Evolutionary conservation across 2,329 filamentous ascomycete genomes (phyloP), one percentile per base, ranked within the genome.

Genomic region (Fonsecaea pedrosoi): DNA sequence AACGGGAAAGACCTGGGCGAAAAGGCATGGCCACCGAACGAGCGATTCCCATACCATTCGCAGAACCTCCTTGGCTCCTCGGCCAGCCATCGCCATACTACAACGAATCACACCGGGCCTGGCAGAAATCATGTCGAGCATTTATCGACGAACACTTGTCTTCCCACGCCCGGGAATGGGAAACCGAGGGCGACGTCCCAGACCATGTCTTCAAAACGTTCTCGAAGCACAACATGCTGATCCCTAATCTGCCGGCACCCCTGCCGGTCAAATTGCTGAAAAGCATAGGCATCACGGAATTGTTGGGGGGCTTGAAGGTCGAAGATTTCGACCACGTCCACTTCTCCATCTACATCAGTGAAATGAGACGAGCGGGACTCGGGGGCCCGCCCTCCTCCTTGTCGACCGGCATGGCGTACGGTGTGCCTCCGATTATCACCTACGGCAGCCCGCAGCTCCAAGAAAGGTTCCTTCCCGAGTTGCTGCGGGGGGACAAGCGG

Each of bases 291-390:
- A 87, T 92, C 53, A 80, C 87, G 63, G 85, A 90, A 72, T 85
- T 92, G 45, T 80, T 89, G 0, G 89, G 89, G 1, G 85, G 37
- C 4, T 13, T 85, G 0, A 77, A 89, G 2, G 86, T 92, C 2
- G 89, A 92, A 73, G 88, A 92, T 25, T 93, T 88, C 79, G 89
- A 92, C 73, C 87, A 89, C 70, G 80, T 91, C 5, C 90, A 92
- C 74, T 86, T 84, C 0, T 82, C 87, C 62, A 92, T 93, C 60
- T 92, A 88, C 73, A 78, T 80, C 3, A 90, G 92, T 72, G 90
- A 92, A 84, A 86, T 92, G 84, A 80, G 83, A 15, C 84, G 89
- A 13, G 85, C 83, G 0, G 90, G 90, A 9, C 80, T 92, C 9
- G 79, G 82, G 0, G 90, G 90, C 0, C 90, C 90, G 0, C 74